Evolutionary conservation across 345 rosid species (phyloP), one percentile per base, ranked within the genome.

Genomic region (Arabidopsis arenosa): DNA sequence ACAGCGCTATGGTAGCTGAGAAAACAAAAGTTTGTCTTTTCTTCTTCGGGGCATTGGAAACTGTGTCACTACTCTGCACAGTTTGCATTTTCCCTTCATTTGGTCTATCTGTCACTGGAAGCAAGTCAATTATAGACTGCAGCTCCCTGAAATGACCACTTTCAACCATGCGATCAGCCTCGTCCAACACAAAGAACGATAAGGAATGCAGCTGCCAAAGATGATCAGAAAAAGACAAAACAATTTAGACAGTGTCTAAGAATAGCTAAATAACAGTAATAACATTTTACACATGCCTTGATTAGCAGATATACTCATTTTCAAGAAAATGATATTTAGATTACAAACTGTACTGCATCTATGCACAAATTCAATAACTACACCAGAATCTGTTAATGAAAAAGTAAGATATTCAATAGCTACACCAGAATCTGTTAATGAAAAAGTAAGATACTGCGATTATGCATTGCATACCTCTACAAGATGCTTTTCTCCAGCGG

Each of bases 131-230:
- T 75, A 95, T 92, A 63, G 98, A 89, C 85, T 92, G 99, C 84
- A 95, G 80, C 84, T 95, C 99, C 28, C 83, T 89, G 78, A 90
- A 95, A 84, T 90, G 99, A 51, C 98, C 99, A 67, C 79, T 88
- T 83, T 95, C 97, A 70, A 90, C 85, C 99, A 95, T 95, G 79
- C 96, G 85, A 77, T 92, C 99, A 71, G 98, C 98, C 86, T 90
- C 99, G 79, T 95, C 99, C 88, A 95, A 82, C 80, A 90, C 98
- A 80, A 92, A 95, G 83, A 95, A 95, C 26, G 99, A 95, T 66
- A 95, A 79, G 8, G 85, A 88, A 84, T 90, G 99, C 63, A 95
- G 72, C 99, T 95, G 96, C 81, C 84, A 72, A 73, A 63, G 63
- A 33, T 70, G 66, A 69, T 17, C 45, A 47, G 14, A 43, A 55